These are phyloP conservation scores for Acanthamoeba divionensis DNA, from an alignment of 208 protist species.

Conservation along the genomic window DNA sequence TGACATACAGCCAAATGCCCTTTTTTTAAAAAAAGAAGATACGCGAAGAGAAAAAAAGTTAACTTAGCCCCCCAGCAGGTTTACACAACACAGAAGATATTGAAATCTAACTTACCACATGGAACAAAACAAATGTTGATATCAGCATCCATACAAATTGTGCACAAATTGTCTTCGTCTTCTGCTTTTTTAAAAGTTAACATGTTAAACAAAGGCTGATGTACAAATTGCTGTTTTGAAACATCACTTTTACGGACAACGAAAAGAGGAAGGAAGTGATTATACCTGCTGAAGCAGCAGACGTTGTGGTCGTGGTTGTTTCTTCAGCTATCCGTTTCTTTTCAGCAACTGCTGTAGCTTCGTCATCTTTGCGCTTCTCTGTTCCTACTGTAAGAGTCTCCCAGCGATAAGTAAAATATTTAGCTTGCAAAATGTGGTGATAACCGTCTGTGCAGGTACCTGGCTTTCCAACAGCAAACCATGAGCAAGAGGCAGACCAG, in stretches of 20 bases:
- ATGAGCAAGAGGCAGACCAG: slow-evolving; percentile 41
- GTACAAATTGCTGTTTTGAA: neutral
- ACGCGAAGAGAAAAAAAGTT: too few relatives aligned
- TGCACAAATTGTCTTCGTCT: slow-evolving; percentile 45
- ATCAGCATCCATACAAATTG: slow-evolving; percentile 41
- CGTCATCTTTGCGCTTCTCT: neutral
- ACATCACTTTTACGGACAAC: neutral
- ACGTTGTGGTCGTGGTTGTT: neutral
- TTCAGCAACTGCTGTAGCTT: neutral
- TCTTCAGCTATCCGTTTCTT: neutral
- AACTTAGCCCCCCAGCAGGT: too few relatives aligned
- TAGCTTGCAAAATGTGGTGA: neutral
- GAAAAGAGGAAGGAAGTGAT: neutral
- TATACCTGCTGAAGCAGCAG: neutral
- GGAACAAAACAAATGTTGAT: slow-evolving; percentile 58
- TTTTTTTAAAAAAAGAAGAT: too few relatives aligned
- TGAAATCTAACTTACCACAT: too few relatives aligned
- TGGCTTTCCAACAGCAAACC: neutral
- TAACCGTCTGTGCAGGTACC: neutral
- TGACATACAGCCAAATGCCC: too few relatives aligned
- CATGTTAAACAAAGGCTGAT: too few relatives aligned
- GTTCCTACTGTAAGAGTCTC: neutral
- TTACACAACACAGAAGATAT: too few relatives aligned
- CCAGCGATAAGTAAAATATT: neutral
- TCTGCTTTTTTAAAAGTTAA: neutral